These are phyloP conservation scores for Ophiostoma ips DNA, from an alignment of 2,329 filamentous ascomycete species.

Conservation along the genomic window DNA sequence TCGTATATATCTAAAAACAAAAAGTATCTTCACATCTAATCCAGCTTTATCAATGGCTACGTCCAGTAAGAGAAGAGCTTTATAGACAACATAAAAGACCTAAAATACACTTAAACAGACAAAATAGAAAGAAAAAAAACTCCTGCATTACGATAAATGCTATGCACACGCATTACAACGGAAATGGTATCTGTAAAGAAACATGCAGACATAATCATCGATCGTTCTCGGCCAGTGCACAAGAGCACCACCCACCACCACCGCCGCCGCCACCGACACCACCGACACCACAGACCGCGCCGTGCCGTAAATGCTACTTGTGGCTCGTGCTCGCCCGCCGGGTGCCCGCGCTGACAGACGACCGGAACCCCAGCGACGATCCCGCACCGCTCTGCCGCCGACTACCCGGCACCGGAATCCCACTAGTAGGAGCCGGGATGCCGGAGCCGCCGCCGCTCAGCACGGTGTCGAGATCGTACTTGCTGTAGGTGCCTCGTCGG, in stretches of 20 bases:
- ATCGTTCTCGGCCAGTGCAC: neutral
- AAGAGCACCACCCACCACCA: neutral
- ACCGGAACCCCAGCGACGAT: neutral
- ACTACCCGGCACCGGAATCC: conserved; percentile 30
- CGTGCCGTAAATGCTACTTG: conserved; percentile 13
- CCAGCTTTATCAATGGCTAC: too few species aligned
- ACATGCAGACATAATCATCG: conserved; percentile 1
- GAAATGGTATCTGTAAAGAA: conserved; percentile 7
- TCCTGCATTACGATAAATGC: conserved; percentile 6
- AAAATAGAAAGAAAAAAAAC: conserved; percentile 2
- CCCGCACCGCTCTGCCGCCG: conserved; percentile 19
- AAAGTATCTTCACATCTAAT: too few species aligned
- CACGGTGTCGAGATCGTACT: conserved; percentile 28
- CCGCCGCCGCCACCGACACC: neutral
- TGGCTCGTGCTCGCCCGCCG: conserved; percentile 23
- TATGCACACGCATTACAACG: conserved; percentile 4
- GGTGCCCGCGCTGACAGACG: neutral
- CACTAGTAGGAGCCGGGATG: conserved; percentile 19
- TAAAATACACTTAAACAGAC: too few species aligned
- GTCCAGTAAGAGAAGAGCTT: too few species aligned
- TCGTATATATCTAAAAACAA: too few species aligned
- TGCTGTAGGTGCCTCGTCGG: conserved; percentile 39
- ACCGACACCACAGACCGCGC: neutral
- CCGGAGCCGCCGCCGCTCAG: conserved; percentile 17
- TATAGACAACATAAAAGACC: too few species aligned